Evolutionary conservation across 805 yeast species (phyloP), one percentile per base, ranked within the genome.

Genomic region (Limtongia smithiae): DNA sequence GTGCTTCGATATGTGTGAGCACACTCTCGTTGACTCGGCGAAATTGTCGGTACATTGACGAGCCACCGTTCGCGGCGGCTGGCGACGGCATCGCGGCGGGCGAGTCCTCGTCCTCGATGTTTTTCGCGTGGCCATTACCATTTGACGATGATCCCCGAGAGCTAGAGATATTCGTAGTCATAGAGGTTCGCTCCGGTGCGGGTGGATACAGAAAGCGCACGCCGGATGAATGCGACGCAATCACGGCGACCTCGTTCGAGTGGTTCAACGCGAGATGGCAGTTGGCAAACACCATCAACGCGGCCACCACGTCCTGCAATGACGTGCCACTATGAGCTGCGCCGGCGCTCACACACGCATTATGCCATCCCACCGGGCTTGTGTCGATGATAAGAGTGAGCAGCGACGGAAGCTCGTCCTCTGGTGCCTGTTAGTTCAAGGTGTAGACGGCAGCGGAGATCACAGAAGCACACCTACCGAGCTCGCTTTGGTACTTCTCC

Each of bases 181-280:
- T 20, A 22, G 25, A 17, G 7, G 12, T 32, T 25, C 52, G 14
- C 12, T 46, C 38, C n/a, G 37, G 3, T 3, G 37, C 25, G 18
- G 49, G 44, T 3, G 97, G 97, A 61, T 81, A 87, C 20, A 91
- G 63, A 57, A 84, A 78, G 56, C 71, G 70, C 0, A 94, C 81
- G 0, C 91, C 87, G 12, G 70, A 67, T 1, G 87, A 77, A 57
- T 87, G 84, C 18, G 87, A 82, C 1, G 87, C 84, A 34, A 90
- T 77, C 14, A 91, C 78, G 2, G 93, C 84, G 8, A 91, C 94
- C 61, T 79, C 79, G 65, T 93, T 93, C 32, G 89, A 80, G 58
- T 85, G 85, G 66, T 86, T 86, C 43, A 87, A 73, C 0, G 97
- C 82, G 40, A 93, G 65, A 65, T 93, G 98, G 1, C 95, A 89